Evolutionary conservation across 345 rosid genomes (phyloP).

Genomic region (Brassica carinata): DNA sequence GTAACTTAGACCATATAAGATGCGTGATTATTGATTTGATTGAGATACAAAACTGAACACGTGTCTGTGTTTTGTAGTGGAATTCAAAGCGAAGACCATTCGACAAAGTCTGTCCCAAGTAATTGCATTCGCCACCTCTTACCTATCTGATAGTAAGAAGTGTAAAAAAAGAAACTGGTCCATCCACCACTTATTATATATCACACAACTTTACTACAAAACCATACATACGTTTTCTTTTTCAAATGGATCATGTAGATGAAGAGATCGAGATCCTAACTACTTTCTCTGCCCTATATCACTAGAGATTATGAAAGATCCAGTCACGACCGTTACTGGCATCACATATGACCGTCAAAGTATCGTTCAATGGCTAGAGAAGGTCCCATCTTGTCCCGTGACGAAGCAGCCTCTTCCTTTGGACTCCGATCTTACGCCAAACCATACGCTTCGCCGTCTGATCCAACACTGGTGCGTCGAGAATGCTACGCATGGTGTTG

Average conservation of each 20-base stretch:
- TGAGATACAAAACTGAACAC: background rate
- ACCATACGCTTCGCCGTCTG: constrained; percentile 69
- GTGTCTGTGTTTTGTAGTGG: background rate
- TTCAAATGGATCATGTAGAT: constrained; percentile 20
- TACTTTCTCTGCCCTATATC: constrained; percentile 80
- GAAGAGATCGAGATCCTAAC: constrained; percentile 59
- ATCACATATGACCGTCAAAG: constrained; percentile 82
- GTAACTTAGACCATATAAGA: background rate
- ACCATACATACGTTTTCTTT: background rate
- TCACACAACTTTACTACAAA: background rate
- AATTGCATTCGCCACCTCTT: constrained; percentile 36
- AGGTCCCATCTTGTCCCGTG: constrained; percentile 57
- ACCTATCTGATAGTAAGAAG: background rate
- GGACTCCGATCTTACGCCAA: constrained; percentile 72
- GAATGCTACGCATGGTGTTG: constrained; percentile 52
- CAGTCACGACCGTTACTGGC: constrained; percentile 71
- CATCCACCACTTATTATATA: constrained; percentile 18
- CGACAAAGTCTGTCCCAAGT: constrained; percentile 23
- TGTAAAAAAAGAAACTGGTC: background rate
- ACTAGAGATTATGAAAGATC: constrained; percentile 85
- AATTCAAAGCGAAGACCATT: constrained; percentile 31
- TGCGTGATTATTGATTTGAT: constrained; percentile 11
- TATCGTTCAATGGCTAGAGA: constrained; percentile 71
- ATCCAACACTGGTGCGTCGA: constrained; percentile 70
- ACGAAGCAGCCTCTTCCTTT: constrained; percentile 59